phyloP scores from a whole-genome alignment of 306 rosid species.

The Ceratonia siliqua region DNA sequence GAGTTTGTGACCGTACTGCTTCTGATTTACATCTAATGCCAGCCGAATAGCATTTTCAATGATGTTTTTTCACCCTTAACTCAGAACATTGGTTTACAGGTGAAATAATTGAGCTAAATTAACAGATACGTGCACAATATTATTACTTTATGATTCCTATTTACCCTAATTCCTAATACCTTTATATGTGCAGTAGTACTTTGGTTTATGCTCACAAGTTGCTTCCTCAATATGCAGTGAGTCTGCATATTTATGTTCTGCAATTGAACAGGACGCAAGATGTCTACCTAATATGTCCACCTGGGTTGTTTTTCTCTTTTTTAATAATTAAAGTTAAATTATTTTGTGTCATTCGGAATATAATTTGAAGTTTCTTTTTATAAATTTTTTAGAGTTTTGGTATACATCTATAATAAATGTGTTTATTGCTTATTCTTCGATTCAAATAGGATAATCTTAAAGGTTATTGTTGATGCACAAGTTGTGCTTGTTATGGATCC shows the following conservation, averaged over 20 bases:
- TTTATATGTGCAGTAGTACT: background rate
- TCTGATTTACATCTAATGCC: background rate
- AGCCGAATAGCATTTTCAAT: background rate
- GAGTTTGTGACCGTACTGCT: background rate
- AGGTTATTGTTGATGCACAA: slow-evolving; percentile 17
- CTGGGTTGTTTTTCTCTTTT: slow-evolving; percentile 19
- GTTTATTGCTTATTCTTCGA: slow-evolving; percentile 14
- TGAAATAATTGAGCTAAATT: background rate
- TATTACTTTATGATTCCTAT: background rate
- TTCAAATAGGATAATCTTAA: slow-evolving; percentile 26
- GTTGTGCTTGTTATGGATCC: slow-evolving; percentile 19
- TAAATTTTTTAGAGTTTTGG: background rate
- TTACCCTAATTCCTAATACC: background rate
- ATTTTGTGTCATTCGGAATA: background rate
- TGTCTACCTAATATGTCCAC: background rate
- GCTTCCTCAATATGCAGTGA: slow-evolving; percentile 8
- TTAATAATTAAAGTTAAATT: background rate
- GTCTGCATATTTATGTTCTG: slow-evolving; percentile 17
- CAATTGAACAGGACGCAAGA: background rate
- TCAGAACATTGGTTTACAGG: background rate
- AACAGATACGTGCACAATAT: background rate
- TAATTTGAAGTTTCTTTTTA: background rate
- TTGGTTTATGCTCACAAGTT: slow-evolving; percentile 15
- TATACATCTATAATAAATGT: background rate
- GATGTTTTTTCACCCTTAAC: background rate